phyloP scores from a whole-genome alignment of 768 basidiomycete species.

The Cystobasidium ongulense region DNA sequence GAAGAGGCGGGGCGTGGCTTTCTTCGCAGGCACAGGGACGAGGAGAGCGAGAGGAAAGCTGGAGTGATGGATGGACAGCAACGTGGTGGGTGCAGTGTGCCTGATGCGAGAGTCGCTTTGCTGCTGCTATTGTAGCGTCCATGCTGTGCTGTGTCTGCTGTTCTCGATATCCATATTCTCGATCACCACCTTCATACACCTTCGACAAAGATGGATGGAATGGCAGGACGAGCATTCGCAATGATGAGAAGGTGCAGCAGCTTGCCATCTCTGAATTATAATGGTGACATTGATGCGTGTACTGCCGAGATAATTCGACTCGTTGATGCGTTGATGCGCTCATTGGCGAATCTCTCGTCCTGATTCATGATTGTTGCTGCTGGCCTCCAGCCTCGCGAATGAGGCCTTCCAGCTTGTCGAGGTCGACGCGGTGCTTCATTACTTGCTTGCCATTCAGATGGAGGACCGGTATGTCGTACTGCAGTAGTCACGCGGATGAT shows the following conservation, averaged over 20 bases:
- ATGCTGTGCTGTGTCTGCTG: not conserved
- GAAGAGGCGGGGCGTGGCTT: not conserved
- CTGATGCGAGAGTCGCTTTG: not conserved
- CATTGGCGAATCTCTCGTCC: not conserved
- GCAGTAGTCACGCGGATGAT: not conserved
- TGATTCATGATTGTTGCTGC: not conserved
- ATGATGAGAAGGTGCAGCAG: not conserved
- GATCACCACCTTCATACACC: not conserved
- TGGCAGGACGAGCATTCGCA: not conserved
- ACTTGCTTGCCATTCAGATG: constrained; percentile 16
- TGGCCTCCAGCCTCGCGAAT: not conserved
- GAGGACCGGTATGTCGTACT: constrained; percentile 29
- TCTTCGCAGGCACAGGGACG: not conserved
- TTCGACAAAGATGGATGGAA: not conserved
- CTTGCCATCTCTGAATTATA: not conserved
- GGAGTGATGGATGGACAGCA: not conserved
- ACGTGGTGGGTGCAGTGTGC: not conserved
- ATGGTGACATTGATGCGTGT: not conserved
- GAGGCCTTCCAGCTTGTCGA: not conserved
- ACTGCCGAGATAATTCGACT: not conserved
- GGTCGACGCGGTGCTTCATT: constrained; percentile 20
- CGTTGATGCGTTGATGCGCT: not conserved
- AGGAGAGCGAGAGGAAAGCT: not conserved
- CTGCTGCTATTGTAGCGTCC: not conserved
- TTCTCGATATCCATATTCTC: not conserved